These are phyloP conservation scores for Monosporascus cannonballus DNA, from an alignment of 2,329 filamentous ascomycete species.

Conservation along the genomic window DNA sequence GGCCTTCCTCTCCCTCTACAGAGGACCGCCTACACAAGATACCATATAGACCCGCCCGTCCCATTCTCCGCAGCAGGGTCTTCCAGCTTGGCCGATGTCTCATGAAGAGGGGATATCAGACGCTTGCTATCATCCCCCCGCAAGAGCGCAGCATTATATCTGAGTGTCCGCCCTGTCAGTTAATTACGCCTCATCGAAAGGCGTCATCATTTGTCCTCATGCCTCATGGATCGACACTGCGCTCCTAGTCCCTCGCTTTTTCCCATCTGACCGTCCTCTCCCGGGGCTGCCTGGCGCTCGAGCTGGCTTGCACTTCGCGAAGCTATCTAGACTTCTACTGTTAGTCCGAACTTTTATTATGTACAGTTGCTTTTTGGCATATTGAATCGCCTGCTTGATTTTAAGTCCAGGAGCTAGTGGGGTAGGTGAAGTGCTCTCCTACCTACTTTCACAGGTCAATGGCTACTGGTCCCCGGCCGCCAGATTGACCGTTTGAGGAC, in stretches of 20 bases:
- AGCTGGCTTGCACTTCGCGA: neutral
- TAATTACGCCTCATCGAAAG: neutral
- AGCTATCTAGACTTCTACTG: neutral
- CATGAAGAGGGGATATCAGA: neutral
- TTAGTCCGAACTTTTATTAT: neutral
- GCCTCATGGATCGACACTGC: neutral
- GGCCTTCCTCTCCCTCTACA: neutral
- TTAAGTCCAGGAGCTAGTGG: neutral
- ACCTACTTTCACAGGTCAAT: neutral
- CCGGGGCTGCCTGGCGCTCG: neutral
- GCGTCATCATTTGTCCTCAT: neutral
- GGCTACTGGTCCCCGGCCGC: neutral
- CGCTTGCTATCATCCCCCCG: neutral
- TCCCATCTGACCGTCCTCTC: neutral
- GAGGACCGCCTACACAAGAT: neutral
- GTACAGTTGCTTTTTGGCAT: neutral
- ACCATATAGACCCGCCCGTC: neutral
- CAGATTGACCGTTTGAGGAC: too few relatives aligned
- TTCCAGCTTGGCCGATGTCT: neutral
- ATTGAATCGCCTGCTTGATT: neutral
- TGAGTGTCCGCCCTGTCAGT: neutral
- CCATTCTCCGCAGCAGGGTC: neutral
- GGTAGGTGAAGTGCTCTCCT: neutral
- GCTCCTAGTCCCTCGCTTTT: neutral
- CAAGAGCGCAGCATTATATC: neutral